Evolutionary conservation across 805 yeast species (phyloP), one percentile per base, ranked within the genome.

Genomic region (Lachancea dasiensis): DNA sequence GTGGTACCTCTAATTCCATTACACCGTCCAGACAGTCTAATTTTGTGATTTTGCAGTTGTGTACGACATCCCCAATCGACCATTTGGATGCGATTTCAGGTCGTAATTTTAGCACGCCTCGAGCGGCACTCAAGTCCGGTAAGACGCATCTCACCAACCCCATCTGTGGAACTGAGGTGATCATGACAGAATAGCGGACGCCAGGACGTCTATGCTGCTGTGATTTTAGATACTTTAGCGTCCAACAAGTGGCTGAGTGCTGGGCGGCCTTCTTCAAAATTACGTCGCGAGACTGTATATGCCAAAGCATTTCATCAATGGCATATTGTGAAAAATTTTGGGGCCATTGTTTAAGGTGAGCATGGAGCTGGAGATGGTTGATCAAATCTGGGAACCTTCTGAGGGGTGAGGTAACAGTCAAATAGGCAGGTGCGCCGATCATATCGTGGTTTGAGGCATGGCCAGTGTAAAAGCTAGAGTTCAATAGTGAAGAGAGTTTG

Each of bases 401-500:
- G 46, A 92, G 65, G 2, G 98, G 97, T 0, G 97, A 87, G 0
- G 97, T 89, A 6, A 84, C 80, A 14, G 86, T 82, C 4, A 81
- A 68, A 51, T 89, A 86, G 5, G 63, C 55, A 0, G 61, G 56
- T 6, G 84, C 60, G 3, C 89, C 94, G 19, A 86, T 60, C 46
- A 82, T 74, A 16, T 68, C 64, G 60, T 87, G 96, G 1, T 50
- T 52, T 0, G 49, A 45, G 0, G 83, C 73, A 1, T 40, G 34
- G 0, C 72, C 57, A 2, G 76, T 63, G 31, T 73, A 68, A 25
- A 64, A 65, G 3, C 90, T 80, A 14, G 76, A 64, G 2, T 73
- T 70, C 49, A 79, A 54, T 23, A 73, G 66, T 5, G 73, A 61
- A 10, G 71, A 55, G 16, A 74, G 48, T 31, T 67, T 58, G 19